Conservation (phyloP, 306 rosid species). For the Quillaja saponaria region DNA sequence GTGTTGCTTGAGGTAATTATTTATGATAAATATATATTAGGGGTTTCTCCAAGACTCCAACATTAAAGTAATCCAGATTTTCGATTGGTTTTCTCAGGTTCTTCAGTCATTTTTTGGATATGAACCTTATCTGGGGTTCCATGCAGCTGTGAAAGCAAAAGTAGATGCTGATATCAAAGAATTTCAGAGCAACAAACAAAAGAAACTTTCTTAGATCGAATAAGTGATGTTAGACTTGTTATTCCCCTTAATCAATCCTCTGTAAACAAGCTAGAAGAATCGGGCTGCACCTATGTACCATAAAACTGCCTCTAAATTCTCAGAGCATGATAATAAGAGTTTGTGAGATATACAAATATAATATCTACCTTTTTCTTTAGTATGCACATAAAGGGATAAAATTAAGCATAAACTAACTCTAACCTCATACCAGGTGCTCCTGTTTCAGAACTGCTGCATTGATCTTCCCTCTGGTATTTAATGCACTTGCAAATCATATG, state of each 20-base stretch:
- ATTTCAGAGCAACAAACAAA: conserved; percentile 46
- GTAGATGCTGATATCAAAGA: conserved; percentile 54
- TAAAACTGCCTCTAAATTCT: too few relatives aligned
- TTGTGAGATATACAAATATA: too few relatives aligned
- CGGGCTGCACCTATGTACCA: background rate
- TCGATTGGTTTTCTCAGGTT: conserved; percentile 38
- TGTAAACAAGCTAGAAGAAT: conserved; percentile 7
- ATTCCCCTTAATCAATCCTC: background rate
- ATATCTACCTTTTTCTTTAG: too few relatives aligned
- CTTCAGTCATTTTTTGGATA: conserved; percentile 60
- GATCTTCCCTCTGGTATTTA: too few relatives aligned
- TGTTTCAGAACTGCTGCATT: too few relatives aligned
- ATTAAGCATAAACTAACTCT: background rate
- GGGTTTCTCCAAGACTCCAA: background rate
- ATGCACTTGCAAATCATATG: too few relatives aligned
- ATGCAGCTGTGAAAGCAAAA: conserved; percentile 55
- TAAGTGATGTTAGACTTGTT: background rate
- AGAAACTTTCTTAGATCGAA: conserved; percentile 32
- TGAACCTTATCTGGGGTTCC: conserved; percentile 84
- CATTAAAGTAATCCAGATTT: background rate
- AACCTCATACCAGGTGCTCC: too few relatives aligned
- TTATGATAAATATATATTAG: background rate
- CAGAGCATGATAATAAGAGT: background rate
- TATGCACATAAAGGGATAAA: background rate
- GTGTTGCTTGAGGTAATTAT: conserved; percentile 71